Percentiles rank a stretch among this genome's conserved stretches.
These are phyloP conservation scores for Isoetes taiwanensis DNA, from an alignment of 75 land plant species.

Conservation along the genomic window DNA sequence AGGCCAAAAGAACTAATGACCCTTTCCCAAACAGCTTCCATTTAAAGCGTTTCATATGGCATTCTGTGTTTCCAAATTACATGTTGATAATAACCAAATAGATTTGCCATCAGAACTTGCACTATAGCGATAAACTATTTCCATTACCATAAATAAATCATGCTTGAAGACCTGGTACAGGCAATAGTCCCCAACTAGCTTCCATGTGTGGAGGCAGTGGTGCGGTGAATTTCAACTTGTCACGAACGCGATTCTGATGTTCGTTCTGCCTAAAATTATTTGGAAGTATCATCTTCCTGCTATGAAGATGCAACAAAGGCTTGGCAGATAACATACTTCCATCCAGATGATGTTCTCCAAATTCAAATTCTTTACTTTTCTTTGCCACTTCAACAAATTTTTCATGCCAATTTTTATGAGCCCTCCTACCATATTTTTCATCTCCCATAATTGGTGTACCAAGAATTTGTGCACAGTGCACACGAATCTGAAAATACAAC, in stretches of 20 bases:
- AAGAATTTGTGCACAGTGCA: constrained; percentile 80
- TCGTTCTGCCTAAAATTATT: neutral
- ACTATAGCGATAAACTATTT: no score
- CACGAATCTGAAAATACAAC: constrained; percentile 47
- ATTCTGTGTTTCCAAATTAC: no score
- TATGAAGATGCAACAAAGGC: constrained; percentile 51
- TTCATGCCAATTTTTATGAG: constrained; percentile 19
- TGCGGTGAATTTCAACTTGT: constrained; percentile 40
- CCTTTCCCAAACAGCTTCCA: no score
- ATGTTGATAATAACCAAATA: no score
- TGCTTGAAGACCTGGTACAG: neutral
- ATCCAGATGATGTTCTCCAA: no score
- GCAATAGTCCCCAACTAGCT: constrained; percentile 44
- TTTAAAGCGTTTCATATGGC: no score
- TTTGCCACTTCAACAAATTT: neutral
- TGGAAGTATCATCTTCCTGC: neutral
- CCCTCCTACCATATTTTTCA: constrained; percentile 78
- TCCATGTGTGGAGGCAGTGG: constrained; percentile 73
- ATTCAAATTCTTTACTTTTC: neutral
- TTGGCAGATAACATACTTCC: no score
- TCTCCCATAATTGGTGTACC: constrained; percentile 84
- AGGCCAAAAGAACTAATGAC: no score
- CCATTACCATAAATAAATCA: no score
- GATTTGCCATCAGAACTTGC: no score
- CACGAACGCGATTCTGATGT: constrained; percentile 5